Conservation (phyloP, 768 basidiomycete genomes). For the Leccinum obscurum region DNA sequence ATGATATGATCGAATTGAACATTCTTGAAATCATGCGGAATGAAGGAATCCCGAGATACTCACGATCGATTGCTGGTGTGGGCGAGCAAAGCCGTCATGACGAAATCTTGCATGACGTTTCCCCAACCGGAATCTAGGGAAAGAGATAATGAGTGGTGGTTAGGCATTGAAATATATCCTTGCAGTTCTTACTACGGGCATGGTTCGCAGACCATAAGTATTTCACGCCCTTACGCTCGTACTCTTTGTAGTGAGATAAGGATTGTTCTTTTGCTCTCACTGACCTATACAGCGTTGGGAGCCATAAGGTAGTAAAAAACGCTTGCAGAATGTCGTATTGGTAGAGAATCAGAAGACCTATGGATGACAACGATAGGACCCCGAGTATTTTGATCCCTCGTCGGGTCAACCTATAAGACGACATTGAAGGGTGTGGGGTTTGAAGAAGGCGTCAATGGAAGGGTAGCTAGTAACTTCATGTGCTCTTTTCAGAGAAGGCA, state of each 20-base stretch:
- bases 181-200: constrained; percentile 31
- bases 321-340: constrained; percentile 4
- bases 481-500: constrained; percentile 4
- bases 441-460: background rate
- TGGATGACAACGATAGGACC: constrained; percentile 3
- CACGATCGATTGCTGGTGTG: constrained; percentile 37
- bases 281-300: constrained; percentile 44
- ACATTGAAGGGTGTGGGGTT: constrained; percentile 14
- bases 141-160: background rate
- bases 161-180: background rate
- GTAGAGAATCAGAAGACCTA: constrained; percentile 13
- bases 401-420: constrained; percentile 23
- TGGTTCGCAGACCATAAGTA: constrained; percentile 53
- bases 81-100: constrained; percentile 38
- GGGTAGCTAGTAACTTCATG: background rate
- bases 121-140: constrained; percentile 40
- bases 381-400: constrained; percentile 22
- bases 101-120: constrained; percentile 42
- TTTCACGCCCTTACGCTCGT: constrained; percentile 36
- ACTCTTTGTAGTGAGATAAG: constrained; percentile 42
- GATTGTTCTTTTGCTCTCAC: constrained; percentile 39
- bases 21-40: background rate
- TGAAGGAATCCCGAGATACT: constrained; percentile 3
- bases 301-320: background rate
- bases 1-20: constrained; percentile 6